Conservation (phyloP, 2,329 filamentous ascomycete species). For the Diplodia sapinea region DNA sequence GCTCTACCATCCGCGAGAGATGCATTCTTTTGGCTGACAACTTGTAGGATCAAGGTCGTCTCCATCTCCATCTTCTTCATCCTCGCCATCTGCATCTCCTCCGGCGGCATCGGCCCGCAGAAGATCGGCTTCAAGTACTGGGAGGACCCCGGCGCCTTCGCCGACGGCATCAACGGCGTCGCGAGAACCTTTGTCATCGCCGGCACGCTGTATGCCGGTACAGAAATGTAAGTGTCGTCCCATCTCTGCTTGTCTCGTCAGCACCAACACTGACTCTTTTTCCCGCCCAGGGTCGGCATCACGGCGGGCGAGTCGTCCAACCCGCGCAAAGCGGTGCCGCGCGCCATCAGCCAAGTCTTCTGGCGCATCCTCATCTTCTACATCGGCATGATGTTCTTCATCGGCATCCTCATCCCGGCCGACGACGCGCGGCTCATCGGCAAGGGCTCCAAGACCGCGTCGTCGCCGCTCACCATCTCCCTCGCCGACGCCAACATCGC, state of each 20-base stretch:
- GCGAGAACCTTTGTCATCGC: slow-evolving; percentile 35
- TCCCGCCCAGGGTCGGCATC: slow-evolving; percentile 39
- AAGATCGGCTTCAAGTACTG: slow-evolving; percentile 46
- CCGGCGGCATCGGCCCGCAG: slow-evolving; percentile 34
- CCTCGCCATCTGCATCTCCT: slow-evolving; percentile 33
- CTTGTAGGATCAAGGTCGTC: slow-evolving; percentile 32
- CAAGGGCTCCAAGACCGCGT: slow-evolving; percentile 55
- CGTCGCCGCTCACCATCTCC: slow-evolving; percentile 63
- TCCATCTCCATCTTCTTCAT: slow-evolving; percentile 35
- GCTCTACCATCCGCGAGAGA: slow-evolving; percentile 32
- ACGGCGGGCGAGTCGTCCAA: slow-evolving; percentile 67
- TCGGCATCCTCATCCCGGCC: slow-evolving; percentile 63
- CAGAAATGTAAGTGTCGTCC: slow-evolving; percentile 33
- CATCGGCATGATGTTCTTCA: slow-evolving; percentile 57
- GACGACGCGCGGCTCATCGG: slow-evolving; percentile 56
- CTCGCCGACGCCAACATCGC: slow-evolving; percentile 52
- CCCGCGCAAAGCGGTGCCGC: slow-evolving; percentile 69
- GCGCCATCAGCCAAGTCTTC: slow-evolving; percentile 55
- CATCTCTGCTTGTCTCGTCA: not conserved
- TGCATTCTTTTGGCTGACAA: not conserved
- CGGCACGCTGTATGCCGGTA: slow-evolving; percentile 34
- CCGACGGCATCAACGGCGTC: slow-evolving; percentile 35
- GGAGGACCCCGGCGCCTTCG: slow-evolving; percentile 38
- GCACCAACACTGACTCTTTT: not conserved
- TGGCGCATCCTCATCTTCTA: slow-evolving; percentile 55